These are phyloP conservation scores for Pelargonium exstipulatum DNA, from an alignment of 441 rosid species.

Conservation along the genomic window DNA sequence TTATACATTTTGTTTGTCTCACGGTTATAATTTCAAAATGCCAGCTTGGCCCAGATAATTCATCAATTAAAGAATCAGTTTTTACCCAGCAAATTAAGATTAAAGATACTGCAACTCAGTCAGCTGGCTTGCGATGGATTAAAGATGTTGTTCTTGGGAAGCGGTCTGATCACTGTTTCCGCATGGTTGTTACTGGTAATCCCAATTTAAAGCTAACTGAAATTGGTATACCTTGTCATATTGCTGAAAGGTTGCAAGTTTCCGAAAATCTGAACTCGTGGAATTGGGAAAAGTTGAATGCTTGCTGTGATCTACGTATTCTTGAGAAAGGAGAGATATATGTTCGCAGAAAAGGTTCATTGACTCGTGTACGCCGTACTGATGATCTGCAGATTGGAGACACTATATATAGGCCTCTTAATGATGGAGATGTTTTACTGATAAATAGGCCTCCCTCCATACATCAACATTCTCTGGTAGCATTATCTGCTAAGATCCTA, in stretches of 20 bases:
- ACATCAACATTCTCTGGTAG: conserved; percentile 88
- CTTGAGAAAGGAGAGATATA: conserved; percentile 57
- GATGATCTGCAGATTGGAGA: conserved; percentile 61
- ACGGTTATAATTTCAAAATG: conserved; percentile 20
- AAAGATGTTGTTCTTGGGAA: conserved; percentile 90
- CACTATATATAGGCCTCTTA: conserved; percentile 53
- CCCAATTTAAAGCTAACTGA: conserved; percentile 69
- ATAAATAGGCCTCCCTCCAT: conserved; percentile 94
- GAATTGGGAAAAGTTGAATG: conserved; percentile 57
- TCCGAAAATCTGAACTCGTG: conserved; percentile 66
- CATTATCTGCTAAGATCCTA: conserved; percentile 62
- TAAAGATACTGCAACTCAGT: conserved; percentile 37
- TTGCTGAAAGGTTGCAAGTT: conserved; percentile 74
- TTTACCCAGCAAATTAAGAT: conserved; percentile 34
- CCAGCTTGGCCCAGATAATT: conserved; percentile 69
- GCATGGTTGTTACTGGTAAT: conserved; percentile 90
- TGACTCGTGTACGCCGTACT: conserved; percentile 38
- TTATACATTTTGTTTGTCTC: conserved; percentile 13
- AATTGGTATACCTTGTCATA: conserved; percentile 74
- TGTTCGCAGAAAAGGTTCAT: conserved; percentile 55
- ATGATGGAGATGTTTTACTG: conserved; percentile 68
- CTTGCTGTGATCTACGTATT: conserved; percentile 43
- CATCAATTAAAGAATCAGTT: conserved; percentile 41
- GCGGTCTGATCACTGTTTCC: conserved; percentile 72
- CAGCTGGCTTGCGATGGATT: conserved; percentile 83